Evolutionary conservation across 2,329 filamentous ascomycete genomes (phyloP), one percentile per base, ranked within the genome.

Genomic region (Aspergillus spinulosporus): DNA sequence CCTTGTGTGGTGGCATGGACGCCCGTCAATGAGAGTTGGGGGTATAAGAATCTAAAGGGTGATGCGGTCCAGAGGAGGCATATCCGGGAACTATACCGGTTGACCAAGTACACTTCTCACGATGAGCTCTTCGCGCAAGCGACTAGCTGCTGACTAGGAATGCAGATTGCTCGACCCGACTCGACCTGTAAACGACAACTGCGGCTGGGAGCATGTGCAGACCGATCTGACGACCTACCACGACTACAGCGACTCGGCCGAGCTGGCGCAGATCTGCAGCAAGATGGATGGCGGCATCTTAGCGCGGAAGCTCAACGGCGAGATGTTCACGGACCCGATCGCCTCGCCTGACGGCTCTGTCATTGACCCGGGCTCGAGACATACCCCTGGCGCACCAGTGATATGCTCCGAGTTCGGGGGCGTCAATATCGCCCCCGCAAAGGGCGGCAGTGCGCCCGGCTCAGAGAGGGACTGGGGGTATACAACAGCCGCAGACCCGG

Each of bases 391-490:
- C 0, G 82, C 84, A 0, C 85, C 85, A 0, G 78, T 88, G 36
- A 80, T 88, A 59, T 87, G 84, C 68, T 85, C 83, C 2, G 86
- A 89, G 64, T 88, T 88, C 59, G 86, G 85, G 2, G 86, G 86
- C 3, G 83, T 88, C 42, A 88, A 88, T 64, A 87, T 88, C 63
- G 81, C 83, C 0, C 77, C 79, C 0, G 70, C 76, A 0, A 75
- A 77, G 42, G 71, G 9, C 21, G 14, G 3, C 15, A 21, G 71
- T 26, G 64, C 54, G 2, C 66, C 68, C 1, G 74, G 72, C 0
- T 73, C 78, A 0, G 78, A 78, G 7, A 74, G 80, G 4, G 82
- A 85, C 54, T 88, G 86, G 86, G 86, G 86, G 0, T 88, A 88
- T 64, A 88, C 85, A 1, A 88, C 86, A 0, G 86, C 86, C 0